Base-by-base conservation (phyloP, 2,329 filamentous ascomycete genomes). In the Fusarium lateritium region DNA sequence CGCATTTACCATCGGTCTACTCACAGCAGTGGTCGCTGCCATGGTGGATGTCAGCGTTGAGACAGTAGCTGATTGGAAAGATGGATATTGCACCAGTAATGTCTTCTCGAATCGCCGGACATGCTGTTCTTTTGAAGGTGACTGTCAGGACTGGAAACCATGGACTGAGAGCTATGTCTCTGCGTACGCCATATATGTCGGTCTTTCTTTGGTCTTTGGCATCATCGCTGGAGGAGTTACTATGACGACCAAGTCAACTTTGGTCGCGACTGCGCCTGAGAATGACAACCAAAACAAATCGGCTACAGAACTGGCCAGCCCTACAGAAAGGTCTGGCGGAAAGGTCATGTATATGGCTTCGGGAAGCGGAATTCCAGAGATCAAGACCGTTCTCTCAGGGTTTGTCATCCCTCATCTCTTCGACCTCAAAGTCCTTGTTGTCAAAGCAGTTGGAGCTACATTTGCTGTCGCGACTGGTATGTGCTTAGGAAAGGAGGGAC, bases 311-410 rank as follows among this genome's bases (percentile, higher is more conserved):
- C 11, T 14, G 2, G 2, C 6, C 15, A 22, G 31, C 15, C 26
- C 13, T 38, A 15, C 31, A 3, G 22, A 15, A 4, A 21, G 15
- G 2, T 1, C 54, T 2, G 4, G 9, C 0, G 65, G 54, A 4
- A 70, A 69, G 47, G 42, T 38, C 4, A 63, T 70, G 62, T 70
- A 69, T 9, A 69, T 70, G 65, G 67, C 65, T 1, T 62, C 67
- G 4, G 67, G 67, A 8, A 70, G 67, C 9, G 67, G 67, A 2
- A 70, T 70, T 3, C 67, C 67, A 0, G 67, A 70, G 44, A 70
- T 70, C 19, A 70, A 70, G 17, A 66, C 67, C 0, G 39, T 69
- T 2, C 24, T 70, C 6, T 69, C 65, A 0, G 67, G 65, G 0
- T 70, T 69, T 19, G 36, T 44, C 3, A 69, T 70, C 7, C 67